phyloP scores from a whole-genome alignment of 345 rosid species.

The Clausena lansium region DNA sequence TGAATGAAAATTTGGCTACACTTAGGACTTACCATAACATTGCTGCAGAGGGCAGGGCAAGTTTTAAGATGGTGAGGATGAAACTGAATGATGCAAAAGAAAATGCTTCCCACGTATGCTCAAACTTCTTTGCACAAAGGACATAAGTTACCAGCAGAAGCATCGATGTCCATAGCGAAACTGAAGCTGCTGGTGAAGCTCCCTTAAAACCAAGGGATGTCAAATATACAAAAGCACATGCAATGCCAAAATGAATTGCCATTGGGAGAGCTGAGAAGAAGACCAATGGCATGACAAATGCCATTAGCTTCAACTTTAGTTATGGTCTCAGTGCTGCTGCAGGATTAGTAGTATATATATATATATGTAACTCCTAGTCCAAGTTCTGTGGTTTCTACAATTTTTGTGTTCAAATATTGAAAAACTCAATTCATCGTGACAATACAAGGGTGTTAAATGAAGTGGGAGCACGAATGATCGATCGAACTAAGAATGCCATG shows the following conservation, averaged over 20 bases:
- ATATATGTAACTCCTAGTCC: not conserved
- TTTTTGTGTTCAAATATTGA: not conserved
- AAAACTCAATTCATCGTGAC: not conserved
- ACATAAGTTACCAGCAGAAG: not conserved
- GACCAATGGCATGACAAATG: not conserved
- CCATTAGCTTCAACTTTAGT: slow-evolving; percentile 59
- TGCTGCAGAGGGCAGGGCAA: not conserved
- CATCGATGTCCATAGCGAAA: slow-evolving; percentile 12
- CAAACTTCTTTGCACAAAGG: not conserved
- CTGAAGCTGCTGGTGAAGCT: not conserved
- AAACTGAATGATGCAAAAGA: slow-evolving; percentile 1
- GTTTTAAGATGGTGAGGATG: not conserved
- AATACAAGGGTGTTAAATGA: slow-evolving; percentile 89
- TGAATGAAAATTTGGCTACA: not conserved
- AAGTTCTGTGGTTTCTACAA: not conserved
- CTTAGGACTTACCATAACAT: not conserved
- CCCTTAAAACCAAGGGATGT: not conserved
- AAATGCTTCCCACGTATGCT: not conserved
- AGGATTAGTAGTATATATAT: slow-evolving; percentile 42
- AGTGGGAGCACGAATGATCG: slow-evolving; percentile 58
- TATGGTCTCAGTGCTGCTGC: slow-evolving; percentile 81
- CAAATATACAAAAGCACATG: not conserved
- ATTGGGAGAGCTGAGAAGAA: not conserved
- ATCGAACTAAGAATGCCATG: slow-evolving; percentile 52
- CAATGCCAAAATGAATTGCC: not conserved